These are phyloP conservation scores for Rhodotorula toruloides DNA, from an alignment of 768 basidiomycete genomes.

Conservation along the genomic window DNA sequence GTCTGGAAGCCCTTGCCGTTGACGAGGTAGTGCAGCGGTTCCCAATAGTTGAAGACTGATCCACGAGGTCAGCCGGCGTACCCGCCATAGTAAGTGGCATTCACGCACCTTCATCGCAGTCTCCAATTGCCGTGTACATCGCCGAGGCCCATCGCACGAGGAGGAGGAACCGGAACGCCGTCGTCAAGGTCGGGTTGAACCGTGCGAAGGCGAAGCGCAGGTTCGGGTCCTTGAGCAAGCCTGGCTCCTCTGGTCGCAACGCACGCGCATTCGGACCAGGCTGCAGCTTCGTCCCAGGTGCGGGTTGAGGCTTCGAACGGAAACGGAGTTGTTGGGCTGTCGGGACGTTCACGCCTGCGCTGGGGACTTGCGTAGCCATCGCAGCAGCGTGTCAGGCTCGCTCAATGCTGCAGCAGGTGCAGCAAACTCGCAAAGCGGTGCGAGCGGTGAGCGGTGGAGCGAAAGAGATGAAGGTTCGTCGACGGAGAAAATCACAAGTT, in stretches of 20 bases:
- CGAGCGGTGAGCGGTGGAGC: no score
- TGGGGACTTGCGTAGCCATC: no score
- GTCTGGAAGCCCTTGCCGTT: conserved; percentile 89
- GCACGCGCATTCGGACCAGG: conserved; percentile 21
- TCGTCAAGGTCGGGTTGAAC: conserved; percentile 64
- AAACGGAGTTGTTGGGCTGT: conserved; percentile 35
- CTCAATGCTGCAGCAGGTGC: no score
- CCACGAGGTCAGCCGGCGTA: not conserved
- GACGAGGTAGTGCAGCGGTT: conserved; percentile 87
- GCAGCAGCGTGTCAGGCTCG: no score
- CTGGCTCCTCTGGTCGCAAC: conserved; percentile 14
- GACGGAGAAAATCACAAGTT: no score
- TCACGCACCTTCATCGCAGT: conserved; percentile 87
- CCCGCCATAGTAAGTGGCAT: no score
- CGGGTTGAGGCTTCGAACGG: not conserved
- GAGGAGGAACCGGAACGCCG: conserved; percentile 76
- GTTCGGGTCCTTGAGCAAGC: conserved; percentile 33
- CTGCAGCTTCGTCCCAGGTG: not conserved
- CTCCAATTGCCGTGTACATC: conserved; percentile 86
- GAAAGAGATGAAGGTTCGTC: no score
- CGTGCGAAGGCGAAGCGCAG: conserved; percentile 21
- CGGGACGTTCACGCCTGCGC: conserved; percentile 29
- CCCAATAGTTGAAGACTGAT: conserved; percentile 97
- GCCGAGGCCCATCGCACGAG: conserved; percentile 74
- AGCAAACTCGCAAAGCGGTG: no score